Conservation (phyloP, 768 basidiomycete species). For the Boletus subparvulus region DNA sequence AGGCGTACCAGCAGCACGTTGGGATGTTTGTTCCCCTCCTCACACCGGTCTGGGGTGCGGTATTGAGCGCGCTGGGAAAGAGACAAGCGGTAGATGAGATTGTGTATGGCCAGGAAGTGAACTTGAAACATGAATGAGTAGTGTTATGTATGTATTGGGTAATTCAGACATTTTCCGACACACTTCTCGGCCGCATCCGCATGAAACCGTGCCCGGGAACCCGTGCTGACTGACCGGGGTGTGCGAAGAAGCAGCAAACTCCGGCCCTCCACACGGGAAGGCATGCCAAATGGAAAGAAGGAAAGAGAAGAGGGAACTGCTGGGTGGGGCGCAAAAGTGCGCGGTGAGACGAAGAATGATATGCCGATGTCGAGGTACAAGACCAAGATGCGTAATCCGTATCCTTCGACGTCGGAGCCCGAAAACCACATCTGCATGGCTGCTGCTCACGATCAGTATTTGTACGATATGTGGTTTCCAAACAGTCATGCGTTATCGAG, state of each 20-base stretch:
- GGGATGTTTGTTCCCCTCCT: slow-evolving; percentile 68
- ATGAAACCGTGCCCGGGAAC: too few species aligned
- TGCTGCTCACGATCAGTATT: background rate
- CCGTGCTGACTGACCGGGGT: too few species aligned
- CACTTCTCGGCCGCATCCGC: slow-evolving; percentile 10
- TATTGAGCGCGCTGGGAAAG: slow-evolving; percentile 39
- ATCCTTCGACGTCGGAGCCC: too few species aligned
- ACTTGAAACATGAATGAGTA: slow-evolving; percentile 23
- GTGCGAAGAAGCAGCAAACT: too few species aligned
- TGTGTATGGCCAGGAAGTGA: slow-evolving; percentile 40
- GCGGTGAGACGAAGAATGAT: too few species aligned
- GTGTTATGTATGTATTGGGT: background rate
- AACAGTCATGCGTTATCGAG: background rate
- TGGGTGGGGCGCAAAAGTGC: too few species aligned
- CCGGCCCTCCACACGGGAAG: too few species aligned
- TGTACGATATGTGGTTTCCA: background rate
- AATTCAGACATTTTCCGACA: slow-evolving; percentile 18
- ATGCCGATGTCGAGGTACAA: too few species aligned
- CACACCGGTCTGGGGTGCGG: slow-evolving; percentile 45
- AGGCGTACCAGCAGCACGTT: slow-evolving; percentile 72
- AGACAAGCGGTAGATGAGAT: slow-evolving; percentile 39
- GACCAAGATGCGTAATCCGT: too few species aligned
- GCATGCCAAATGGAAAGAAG: too few species aligned
- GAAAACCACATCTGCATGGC: too few species aligned
- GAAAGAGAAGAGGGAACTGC: too few species aligned